Percentiles rank a stretch among this genome's conserved stretches.
Conservation (phyloP, 805 yeast species). For the Teunomyces panamensis region DNA sequence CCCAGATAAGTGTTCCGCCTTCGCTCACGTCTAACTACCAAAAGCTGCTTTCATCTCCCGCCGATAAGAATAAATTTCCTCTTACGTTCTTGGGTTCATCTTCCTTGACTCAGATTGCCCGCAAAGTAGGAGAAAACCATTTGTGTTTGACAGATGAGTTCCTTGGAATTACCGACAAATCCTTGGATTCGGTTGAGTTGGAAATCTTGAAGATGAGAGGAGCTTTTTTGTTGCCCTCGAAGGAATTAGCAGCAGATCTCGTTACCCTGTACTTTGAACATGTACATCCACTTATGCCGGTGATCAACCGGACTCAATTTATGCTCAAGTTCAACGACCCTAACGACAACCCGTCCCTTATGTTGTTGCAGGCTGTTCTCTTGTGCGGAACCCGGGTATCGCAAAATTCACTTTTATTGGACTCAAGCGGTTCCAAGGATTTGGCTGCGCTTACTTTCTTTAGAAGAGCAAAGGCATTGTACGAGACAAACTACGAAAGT, state of each 20-base stretch:
- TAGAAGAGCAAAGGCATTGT: conserved; percentile 71
- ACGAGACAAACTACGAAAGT: conserved; percentile 64
- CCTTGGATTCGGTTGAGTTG: conserved; percentile 57
- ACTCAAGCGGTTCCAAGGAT: conserved; percentile 49
- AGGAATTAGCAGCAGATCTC: conserved; percentile 56
- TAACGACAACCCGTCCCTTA: conserved; percentile 57
- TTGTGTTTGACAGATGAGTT: conserved; percentile 42
- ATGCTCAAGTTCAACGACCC: conserved; percentile 55
- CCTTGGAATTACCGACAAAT: conserved; percentile 31
- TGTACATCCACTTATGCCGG: conserved; percentile 68
- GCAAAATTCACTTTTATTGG: conserved; percentile 49
- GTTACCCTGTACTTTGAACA: conserved; percentile 60
- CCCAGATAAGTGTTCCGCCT: conserved; percentile 42
- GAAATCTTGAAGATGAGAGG: conserved; percentile 63
- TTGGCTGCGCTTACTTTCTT: conserved; percentile 53
- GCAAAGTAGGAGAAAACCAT: conserved; percentile 47
- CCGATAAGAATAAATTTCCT: conserved; percentile 35
- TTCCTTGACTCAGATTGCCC: conserved; percentile 47
- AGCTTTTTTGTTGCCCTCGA: conserved; percentile 66
- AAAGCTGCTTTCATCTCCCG: conserved; percentile 14
- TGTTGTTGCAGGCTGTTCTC: conserved; percentile 65
- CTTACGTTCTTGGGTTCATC: conserved; percentile 55
- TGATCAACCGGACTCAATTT: conserved; percentile 61
- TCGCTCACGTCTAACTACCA: conserved; percentile 41
- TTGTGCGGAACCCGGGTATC: conserved; percentile 67